Evolutionary conservation across 352 stramenopile species (phyloP).

Genomic region (Pythium folliculosum): DNA sequence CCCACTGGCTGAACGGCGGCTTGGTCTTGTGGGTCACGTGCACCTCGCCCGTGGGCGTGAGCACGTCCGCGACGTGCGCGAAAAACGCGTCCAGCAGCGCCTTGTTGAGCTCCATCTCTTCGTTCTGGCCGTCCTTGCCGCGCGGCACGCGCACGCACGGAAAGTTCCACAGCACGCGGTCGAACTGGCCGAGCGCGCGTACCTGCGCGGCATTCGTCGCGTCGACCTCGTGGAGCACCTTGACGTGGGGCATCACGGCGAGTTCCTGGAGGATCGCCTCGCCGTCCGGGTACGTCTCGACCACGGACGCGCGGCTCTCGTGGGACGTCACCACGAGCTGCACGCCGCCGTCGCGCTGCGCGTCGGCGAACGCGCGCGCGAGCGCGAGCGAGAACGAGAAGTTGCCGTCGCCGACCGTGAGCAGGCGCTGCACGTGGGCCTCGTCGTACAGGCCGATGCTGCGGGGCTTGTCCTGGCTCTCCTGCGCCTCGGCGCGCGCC

Average conservation of each 20-base stretch:
- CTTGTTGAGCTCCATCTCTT: slow-evolving; percentile 96
- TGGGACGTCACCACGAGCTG: slow-evolving; percentile 92
- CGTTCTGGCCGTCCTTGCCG: slow-evolving; percentile 96
- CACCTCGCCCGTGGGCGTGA: slow-evolving; percentile 83
- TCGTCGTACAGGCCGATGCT: slow-evolving; percentile 65
- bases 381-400: slow-evolving; percentile 95
- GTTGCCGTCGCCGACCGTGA: slow-evolving; percentile 96
- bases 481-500: not conserved
- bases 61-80: slow-evolving; percentile 41
- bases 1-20: slow-evolving; percentile 89
- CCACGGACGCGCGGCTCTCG: slow-evolving; percentile 83
- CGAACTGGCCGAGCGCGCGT: slow-evolving; percentile 67
- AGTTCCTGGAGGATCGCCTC: slow-evolving; percentile 81
- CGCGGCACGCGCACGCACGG: slow-evolving; percentile 89
- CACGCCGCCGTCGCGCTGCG: slow-evolving; percentile 18
- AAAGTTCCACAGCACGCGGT: slow-evolving; percentile 97
- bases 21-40: slow-evolving; percentile 97
- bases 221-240: slow-evolving; percentile 90
- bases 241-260: slow-evolving; percentile 51
- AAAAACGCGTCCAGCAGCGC: slow-evolving; percentile 92
- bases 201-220: slow-evolving; percentile 86
- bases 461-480: slow-evolving; percentile 12
- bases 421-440: slow-evolving; percentile 46
- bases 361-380: slow-evolving; percentile 50
- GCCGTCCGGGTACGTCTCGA: slow-evolving; percentile 90